Percentiles rank a stretch among this genome's conserved stretches.
Conservation (phyloP, 2,329 filamentous ascomycete genomes). For the Stemphylium beticola region DNA sequence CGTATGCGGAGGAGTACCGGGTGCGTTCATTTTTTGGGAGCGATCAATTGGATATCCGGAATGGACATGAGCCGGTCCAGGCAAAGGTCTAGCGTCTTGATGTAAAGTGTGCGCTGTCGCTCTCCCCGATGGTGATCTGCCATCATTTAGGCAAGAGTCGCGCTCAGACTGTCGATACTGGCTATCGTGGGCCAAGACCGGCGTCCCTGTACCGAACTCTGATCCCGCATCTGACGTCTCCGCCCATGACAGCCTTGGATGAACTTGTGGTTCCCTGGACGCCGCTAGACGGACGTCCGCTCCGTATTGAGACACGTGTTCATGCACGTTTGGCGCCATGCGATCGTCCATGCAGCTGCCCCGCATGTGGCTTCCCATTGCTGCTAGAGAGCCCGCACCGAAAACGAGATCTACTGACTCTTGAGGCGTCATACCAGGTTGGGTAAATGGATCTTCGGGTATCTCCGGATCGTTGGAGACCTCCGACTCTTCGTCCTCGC, state of each 20-base stretch:
- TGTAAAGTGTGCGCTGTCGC: too few relatives aligned
- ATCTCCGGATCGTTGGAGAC: neutral
- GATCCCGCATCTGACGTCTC: neutral
- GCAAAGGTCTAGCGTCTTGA: neutral
- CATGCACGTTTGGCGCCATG: slow-evolving; percentile 6
- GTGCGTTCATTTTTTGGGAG: neutral
- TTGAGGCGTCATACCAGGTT: slow-evolving; percentile 11
- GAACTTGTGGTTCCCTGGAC: neutral
- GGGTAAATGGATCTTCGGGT: slow-evolving; percentile 2
- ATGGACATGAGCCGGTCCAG: neutral
- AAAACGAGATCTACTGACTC: slow-evolving; percentile 10
- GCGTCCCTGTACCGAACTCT: neutral
- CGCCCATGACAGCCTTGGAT: neutral
- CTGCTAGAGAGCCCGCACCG: neutral
- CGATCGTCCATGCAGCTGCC: neutral
- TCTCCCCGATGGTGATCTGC: too few relatives aligned
- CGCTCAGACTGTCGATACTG: neutral
- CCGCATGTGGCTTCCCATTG: neutral
- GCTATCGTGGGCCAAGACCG: neutral
- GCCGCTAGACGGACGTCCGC: neutral
- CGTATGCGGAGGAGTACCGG: neutral
- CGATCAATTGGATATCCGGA: neutral
- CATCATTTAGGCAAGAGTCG: too few relatives aligned
- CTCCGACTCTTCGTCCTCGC: neutral
- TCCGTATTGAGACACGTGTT: neutral